Percentiles rank a stretch among this genome's conserved stretches.
Conservation (phyloP, 192 early-diverging fungal genomes). For the Podila clonocystis region DNA sequence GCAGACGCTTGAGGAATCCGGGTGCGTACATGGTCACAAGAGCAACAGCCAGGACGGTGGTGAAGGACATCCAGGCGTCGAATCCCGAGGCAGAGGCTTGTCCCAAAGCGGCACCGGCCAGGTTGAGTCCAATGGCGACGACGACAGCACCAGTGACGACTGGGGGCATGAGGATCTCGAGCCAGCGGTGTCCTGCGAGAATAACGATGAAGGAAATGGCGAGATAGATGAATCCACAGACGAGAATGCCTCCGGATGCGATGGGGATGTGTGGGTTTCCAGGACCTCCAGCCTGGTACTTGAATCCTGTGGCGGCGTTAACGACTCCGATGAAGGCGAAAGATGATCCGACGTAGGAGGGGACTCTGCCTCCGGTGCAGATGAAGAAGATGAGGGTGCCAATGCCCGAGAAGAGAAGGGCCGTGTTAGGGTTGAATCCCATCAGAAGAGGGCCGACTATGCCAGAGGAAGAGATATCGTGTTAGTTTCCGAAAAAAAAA, state of each 20-base stretch:
- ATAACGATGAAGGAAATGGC: conserved; percentile 53
- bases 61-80: conserved; percentile 63
- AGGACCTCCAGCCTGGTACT: conserved; percentile 31
- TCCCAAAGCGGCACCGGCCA: conserved; percentile 56
- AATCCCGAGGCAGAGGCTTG: conserved; percentile 49
- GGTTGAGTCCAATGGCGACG: conserved; percentile 63
- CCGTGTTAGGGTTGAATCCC: conserved; percentile 38
- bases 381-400: conserved; percentile 64
- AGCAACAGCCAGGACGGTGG: conserved; percentile 55
- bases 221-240: conserved; percentile 59
- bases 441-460: conserved; percentile 22
- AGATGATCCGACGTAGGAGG: conserved; percentile 66
- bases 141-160: conserved; percentile 66
- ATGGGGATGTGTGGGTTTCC: conserved; percentile 56
- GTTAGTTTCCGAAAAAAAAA: neutral
- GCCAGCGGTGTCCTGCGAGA: conserved; percentile 53
- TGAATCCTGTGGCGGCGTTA: conserved; percentile 57
- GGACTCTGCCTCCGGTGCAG: conserved; percentile 64
- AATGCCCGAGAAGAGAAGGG: conserved; percentile 64
- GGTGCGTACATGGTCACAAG: conserved; percentile 60
- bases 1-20: conserved; percentile 54
- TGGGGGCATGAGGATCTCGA: conserved; percentile 64
- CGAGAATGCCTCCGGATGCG: conserved; percentile 64
- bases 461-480: neutral
- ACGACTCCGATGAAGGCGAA: conserved; percentile 66